Conservation (phyloP, 2,329 filamentous ascomycete species). For the Leptographium wingfieldii region DNA sequence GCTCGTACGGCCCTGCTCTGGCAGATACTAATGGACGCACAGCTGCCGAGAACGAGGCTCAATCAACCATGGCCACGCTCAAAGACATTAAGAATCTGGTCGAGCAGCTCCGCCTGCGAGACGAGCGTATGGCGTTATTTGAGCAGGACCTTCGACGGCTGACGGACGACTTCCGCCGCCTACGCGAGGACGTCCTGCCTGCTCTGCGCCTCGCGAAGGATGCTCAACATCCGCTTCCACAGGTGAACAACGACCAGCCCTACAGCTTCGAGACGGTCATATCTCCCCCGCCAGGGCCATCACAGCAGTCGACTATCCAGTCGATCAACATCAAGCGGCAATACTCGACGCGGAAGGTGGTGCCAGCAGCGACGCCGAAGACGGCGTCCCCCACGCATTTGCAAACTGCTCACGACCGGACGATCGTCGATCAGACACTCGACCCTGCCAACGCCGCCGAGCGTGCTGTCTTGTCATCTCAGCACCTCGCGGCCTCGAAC, state of each 20-base stretch:
- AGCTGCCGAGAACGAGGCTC: slow-evolving; percentile 82
- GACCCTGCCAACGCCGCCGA: slow-evolving; percentile 59
- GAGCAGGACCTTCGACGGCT: slow-evolving; percentile 76
- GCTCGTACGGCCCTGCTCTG: not conserved
- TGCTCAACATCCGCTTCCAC: slow-evolving; percentile 73
- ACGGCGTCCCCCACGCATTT: slow-evolving; percentile 62
- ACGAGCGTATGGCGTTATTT: slow-evolving; percentile 74
- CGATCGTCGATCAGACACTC: slow-evolving; percentile 49
- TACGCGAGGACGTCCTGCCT: slow-evolving; percentile 85
- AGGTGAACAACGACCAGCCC: slow-evolving; percentile 26
- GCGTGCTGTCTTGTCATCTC: slow-evolving; percentile 52
- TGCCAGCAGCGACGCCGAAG: slow-evolving; percentile 55
- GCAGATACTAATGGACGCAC: slow-evolving; percentile 1
- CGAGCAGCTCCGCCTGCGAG: slow-evolving; percentile 75
- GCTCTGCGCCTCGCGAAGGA: slow-evolving; percentile 87
- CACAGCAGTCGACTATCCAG: slow-evolving; percentile 31
- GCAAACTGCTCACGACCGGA: slow-evolving; percentile 54
- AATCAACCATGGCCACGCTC: slow-evolving; percentile 77
- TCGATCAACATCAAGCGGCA: slow-evolving; percentile 53
- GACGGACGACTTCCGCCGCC: slow-evolving; percentile 74
- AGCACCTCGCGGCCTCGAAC: slow-evolving; percentile 59
- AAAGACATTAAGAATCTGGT: slow-evolving; percentile 89
- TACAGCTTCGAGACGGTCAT: slow-evolving; percentile 29
- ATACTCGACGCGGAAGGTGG: slow-evolving; percentile 64
- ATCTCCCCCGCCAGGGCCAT: slow-evolving; percentile 8